Evolutionary conservation across 2,329 filamentous ascomycete species (phyloP), one percentile per base, ranked within the genome.

Genomic region (Pseudogymnoascus sp.): DNA sequence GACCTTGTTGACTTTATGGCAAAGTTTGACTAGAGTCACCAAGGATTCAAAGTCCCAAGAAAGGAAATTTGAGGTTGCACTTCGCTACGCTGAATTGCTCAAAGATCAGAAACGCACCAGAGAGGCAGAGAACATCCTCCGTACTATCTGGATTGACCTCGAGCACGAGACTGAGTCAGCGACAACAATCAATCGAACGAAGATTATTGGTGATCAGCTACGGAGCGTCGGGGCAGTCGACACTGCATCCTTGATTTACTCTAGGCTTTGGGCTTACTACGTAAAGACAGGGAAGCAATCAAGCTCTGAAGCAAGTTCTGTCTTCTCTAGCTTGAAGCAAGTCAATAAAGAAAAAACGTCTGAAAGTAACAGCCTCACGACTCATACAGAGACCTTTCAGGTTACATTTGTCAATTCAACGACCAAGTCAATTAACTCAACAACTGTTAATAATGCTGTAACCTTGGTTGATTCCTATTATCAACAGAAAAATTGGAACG

Each of bases 31-130:
- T 25, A 61, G 30, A 57, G 54, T 12, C 28, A 41, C 11, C 58
- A 63, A 64, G 18, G 62, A 63, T 25, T 58, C 38, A 28, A 41
- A 50, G 8, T 32, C 59, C 6, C 62, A 66, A n/a, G 63, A 66
- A 41, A 61, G 57, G 35, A 64, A 61, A 28, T 62, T 64, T 32
- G 63, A 65, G 28, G 60, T 65, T 35, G 64, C 64, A 14, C 54
- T 66, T 14, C 61, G 64, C 20, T 66, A 66, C 43, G 61, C 63
- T 11, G 60, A 63, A 28, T 62, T 66, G 18, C 18, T 66, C 7
- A 65, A 62, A 37, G 11, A 47, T 14, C 62, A 65, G 20, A 58
- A 62, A 25, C 63, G 65, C 12, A 63, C n/a, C 18, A 35, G 25
- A 1, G 65, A 66, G 35, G 64, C 65, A 18, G 63, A 65, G 32